Percentiles rank a stretch among this genome's conserved stretches.
Conservation (phyloP, 352 stramenopile species). For the Phytophthora palmivora region DNA sequence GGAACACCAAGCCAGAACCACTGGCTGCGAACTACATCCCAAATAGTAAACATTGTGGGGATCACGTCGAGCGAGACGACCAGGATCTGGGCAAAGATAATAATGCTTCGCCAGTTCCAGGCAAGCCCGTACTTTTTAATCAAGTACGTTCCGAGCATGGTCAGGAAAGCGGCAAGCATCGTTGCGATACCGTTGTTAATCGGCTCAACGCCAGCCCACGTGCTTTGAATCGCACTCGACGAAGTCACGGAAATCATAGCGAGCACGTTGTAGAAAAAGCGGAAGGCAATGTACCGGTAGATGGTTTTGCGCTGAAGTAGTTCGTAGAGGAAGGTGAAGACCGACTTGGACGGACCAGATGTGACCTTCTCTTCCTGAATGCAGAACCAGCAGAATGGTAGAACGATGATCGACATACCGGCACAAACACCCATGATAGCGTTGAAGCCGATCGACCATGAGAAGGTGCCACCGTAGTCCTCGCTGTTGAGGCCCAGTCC, state of each 20-base stretch:
- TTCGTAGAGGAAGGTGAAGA: constrained; percentile 52
- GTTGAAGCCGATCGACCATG: constrained; percentile 66
- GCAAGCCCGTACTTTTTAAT: constrained; percentile 43
- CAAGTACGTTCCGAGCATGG: constrained; percentile 46
- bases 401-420: constrained; percentile 41
- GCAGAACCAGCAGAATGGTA: constrained; percentile 56
- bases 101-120: constrained; percentile 63
- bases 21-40: constrained; percentile 68
- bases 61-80: constrained; percentile 56
- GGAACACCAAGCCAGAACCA: constrained; percentile 74
- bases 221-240: constrained; percentile 54
- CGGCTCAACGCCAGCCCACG: constrained; percentile 67
- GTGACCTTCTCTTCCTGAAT: constrained; percentile 49
- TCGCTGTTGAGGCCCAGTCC: constrained; percentile 55
- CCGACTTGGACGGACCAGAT: constrained; percentile 39
- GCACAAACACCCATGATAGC: constrained; percentile 55
- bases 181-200: constrained; percentile 65
- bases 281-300: constrained; percentile 66
- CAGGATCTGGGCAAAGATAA: constrained; percentile 51
- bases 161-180: constrained; percentile 57
- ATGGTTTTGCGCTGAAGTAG: constrained; percentile 52
- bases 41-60: constrained; percentile 70
- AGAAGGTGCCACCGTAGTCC: constrained; percentile 64
- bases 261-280: constrained; percentile 62
- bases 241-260: constrained; percentile 61